phyloP scores from a whole-genome alignment of 2,329 filamentous ascomycete species.

The Monosporascus sp. region DNA sequence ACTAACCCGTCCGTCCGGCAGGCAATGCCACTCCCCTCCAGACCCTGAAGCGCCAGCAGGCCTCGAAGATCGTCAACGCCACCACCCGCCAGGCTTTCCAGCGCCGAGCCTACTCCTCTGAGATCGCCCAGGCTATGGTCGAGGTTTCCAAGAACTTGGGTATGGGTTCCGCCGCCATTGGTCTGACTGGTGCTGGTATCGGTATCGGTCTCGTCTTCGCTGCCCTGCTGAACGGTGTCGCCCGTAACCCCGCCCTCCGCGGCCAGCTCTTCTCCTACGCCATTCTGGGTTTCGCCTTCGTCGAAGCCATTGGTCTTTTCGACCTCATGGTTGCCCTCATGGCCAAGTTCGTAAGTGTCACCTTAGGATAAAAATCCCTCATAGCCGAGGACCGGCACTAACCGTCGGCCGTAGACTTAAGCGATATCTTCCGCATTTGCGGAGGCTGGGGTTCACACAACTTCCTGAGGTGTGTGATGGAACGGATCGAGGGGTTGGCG shows the following conservation, averaged over 20 bases:
- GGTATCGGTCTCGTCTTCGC: slow-evolving; percentile 95
- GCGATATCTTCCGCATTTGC: slow-evolving; percentile 22
- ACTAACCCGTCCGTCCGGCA: slow-evolving; percentile 30
- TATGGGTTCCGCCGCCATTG: slow-evolving; percentile 86
- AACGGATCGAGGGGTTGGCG: slow-evolving; percentile 17
- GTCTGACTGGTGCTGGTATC: slow-evolving; percentile 88
- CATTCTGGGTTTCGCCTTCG: slow-evolving; percentile 94
- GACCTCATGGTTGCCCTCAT: slow-evolving; percentile 90
- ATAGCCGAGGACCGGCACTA: slow-evolving; percentile 4
- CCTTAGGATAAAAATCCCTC: slow-evolving; percentile 7
- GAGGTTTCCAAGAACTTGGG: slow-evolving; percentile 87
- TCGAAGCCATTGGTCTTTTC: slow-evolving; percentile 87
- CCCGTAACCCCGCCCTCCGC: slow-evolving; percentile 90
- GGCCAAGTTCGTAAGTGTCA: slow-evolving; percentile 73
- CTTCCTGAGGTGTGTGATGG: slow-evolving; percentile 22
- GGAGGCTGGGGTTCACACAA: slow-evolving; percentile 25
- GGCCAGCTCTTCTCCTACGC: slow-evolving; percentile 94
- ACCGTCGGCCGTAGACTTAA: slow-evolving; percentile 24
- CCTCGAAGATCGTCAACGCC: slow-evolving; percentile 60
- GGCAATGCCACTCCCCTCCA: slow-evolving; percentile 59
- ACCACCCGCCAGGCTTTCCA: slow-evolving; percentile 61
- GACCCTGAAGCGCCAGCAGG: slow-evolving; percentile 71
- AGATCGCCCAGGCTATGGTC: slow-evolving; percentile 83
- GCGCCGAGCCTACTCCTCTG: slow-evolving; percentile 77
- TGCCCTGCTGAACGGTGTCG: slow-evolving; percentile 80